phyloP scores from a whole-genome alignment of 129 eudicot species.

The Saposhnikovia divaricata region DNA sequence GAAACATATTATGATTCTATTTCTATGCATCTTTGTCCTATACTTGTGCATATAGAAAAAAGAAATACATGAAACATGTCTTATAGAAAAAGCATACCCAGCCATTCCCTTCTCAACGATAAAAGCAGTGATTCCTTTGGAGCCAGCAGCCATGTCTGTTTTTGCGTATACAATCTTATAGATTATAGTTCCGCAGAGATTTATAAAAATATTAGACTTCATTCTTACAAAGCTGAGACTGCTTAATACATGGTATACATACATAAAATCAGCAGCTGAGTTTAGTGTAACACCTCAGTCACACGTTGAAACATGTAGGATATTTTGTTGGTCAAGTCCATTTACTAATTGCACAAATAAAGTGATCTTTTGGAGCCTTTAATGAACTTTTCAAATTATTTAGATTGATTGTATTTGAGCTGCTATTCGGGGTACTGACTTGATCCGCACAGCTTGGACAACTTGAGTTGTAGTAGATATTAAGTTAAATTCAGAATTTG shows the following conservation, averaged over 20 bases:
- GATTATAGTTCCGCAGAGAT: neutral
- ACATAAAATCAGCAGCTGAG: neutral
- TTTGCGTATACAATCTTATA: constrained; percentile 85
- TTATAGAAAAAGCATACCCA: constrained; percentile 39
- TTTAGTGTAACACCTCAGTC: too few relatives aligned
- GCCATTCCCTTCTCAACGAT: constrained; percentile 96
- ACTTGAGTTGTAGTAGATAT: neutral
- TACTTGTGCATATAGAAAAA: neutral
- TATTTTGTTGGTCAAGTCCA: too few relatives aligned
- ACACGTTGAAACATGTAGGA: too few relatives aligned
- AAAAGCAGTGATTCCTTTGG: constrained; percentile 95
- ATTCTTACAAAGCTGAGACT: neutral
- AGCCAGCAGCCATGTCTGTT: constrained; percentile 61
- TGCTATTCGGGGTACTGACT: too few relatives aligned
- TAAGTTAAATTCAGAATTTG: too few relatives aligned
- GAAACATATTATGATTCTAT: neutral
- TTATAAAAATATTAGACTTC: neutral
- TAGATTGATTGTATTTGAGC: too few relatives aligned
- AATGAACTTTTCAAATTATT: too few relatives aligned
- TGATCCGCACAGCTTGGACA: too few relatives aligned
- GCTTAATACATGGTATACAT: neutral
- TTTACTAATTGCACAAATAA: too few relatives aligned
- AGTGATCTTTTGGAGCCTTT: too few relatives aligned
- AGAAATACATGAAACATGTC: neutral
- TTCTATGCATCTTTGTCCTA: neutral